Base-by-base conservation (phyloP, 2,329 filamentous ascomycete species). In the Ascomycota sp. region DNA sequence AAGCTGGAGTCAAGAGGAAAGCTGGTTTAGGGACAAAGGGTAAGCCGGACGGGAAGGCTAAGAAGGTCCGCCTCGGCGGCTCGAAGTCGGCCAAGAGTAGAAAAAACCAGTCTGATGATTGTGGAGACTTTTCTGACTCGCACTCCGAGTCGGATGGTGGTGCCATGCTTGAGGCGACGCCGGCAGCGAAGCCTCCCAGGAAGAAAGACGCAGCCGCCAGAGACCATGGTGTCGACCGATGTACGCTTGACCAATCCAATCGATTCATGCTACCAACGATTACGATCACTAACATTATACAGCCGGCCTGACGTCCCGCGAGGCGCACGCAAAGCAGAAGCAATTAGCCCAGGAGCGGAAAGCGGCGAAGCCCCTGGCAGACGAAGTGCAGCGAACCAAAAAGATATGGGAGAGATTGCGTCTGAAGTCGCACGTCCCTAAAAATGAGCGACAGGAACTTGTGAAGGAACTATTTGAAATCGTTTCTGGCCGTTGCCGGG, bases 341-440 rank as follows among this genome's bases (percentile, higher is more conserved):
- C 76, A 76, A 37, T 62, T 94, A 30, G 76, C 73, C 17, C 76
- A 74, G 45, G 86, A 95, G 50, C 80, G 91, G 41, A 94, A 85
- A 61, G 75, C 80, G 23, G 75, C 79, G 26, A 95, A 94, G 57
- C 89, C 89, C 17, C 75, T 95, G 40, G 83, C 86, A 46, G 85
- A 95, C 50, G 71, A 79, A 45, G 74, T 95, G 39, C 69, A 75
- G 37, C 75, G 83, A 36, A 79, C 81, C 31, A 98, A 98, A 64
- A 92, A 94, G 59, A 68, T 98, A 31, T 98, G 89, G 91, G 89
- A 98, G 59, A 71, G 79, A 36, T 57, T 98, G 47, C 76, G 89
- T 39, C 66, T 81, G 43, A 95, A 95, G 58, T 93, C 85, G 3
- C 82, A 94, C 44, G 82, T 98, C 2, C 78, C 83, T 25, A 73